Evolutionary conservation across 1,284 basidiomycete genomes (phyloP).

Genomic region (Rugosomyces carneus): DNA sequence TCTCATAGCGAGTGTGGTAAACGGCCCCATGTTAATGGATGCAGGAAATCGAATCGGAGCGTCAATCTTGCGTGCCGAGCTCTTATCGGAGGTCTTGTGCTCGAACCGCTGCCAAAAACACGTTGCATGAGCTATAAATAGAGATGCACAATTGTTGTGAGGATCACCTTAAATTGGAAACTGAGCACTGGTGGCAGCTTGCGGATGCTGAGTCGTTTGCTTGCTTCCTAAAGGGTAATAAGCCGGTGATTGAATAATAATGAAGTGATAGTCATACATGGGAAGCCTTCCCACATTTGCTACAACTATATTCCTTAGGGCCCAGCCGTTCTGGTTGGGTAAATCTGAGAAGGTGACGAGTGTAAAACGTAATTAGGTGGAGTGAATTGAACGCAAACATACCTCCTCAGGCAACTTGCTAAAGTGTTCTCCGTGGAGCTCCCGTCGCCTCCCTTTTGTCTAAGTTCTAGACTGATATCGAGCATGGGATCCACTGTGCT

Average conservation of each 20-base stretch:
- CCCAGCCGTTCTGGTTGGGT: constrained; percentile 74
- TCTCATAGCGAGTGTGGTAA: constrained; percentile 60
- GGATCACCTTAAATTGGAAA: constrained; percentile 93
- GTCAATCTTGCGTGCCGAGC: constrained; percentile 79
- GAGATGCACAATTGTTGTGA: no score
- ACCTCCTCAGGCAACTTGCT: constrained; percentile 67
- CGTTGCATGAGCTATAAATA: not conserved
- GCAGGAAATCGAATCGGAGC: constrained; percentile 79
- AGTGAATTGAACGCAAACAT: constrained; percentile 9
- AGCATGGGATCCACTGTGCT: constrained; percentile 86
- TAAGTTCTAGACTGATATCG: constrained; percentile 87
- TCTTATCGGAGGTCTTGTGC: constrained; percentile 72
- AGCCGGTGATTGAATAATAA: not conserved
- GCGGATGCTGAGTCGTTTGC: constrained; percentile 79
- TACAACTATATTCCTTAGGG: constrained; percentile 67
- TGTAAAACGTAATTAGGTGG: not conserved
- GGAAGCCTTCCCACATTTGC: constrained; percentile 63
- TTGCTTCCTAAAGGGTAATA: constrained; percentile 49
- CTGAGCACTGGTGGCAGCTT: constrained; percentile 88
- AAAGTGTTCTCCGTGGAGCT: constrained; percentile 49
- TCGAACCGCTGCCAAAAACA: constrained; percentile 73
- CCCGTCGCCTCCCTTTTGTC: constrained; percentile 42
- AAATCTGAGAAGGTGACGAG: constrained; percentile 39
- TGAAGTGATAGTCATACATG: constrained; percentile 37
- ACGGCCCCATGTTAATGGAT: constrained; percentile 84